Base-by-base conservation (phyloP, 208 protist genomes). In the Wallacemonas rigidus region DNA sequence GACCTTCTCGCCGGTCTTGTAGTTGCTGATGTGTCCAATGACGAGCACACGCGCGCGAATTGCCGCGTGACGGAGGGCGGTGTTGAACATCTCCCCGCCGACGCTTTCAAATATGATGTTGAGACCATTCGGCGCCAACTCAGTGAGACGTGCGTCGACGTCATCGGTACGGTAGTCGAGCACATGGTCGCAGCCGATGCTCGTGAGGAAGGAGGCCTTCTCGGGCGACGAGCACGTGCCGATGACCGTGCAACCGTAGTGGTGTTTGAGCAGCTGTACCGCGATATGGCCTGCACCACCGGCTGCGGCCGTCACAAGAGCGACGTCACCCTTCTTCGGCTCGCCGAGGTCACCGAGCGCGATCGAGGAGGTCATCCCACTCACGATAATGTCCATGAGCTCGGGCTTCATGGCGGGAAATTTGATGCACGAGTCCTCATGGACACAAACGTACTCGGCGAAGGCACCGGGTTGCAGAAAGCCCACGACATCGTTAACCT, bases 271-370 rank as follows among this genome's bases (percentile, higher is more conserved):
- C 39, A 96, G 76, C 77, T 98, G 94, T 60, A 97, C 92, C 36
- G 91, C 90, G 53, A 95, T 88, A 39, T 89, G 86, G 9, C 94
- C 94, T 15, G 91, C 95, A 39, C 90, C 94, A 56, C 94, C 94
- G 2, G 88, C 88, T 0, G 94, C 94, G 0, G 93, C 91, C 14
- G 87, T 95, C 36, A 95, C 90, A 40, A 96, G 77, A 50, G 90
- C 88, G 2, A 93, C 67, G 40, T 88, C 83, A 17, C 83, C 79
- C 38, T 62, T 55, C 73, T 79, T 56, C 0, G 80, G 77, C 44
- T 83, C 71, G 3, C 64, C 72, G 53, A 79, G 50, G 53, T 94
- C 85, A 11, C 74, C 86, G 9, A 96, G 70, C n/a, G 89, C 75
- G 67, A 90, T 75, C 17, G 87, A 85, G 12, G 91, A 89, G 11